Evolutionary conservation across 129 eudicot species (phyloP).

Genomic region (Flaveria trinervia): DNA sequence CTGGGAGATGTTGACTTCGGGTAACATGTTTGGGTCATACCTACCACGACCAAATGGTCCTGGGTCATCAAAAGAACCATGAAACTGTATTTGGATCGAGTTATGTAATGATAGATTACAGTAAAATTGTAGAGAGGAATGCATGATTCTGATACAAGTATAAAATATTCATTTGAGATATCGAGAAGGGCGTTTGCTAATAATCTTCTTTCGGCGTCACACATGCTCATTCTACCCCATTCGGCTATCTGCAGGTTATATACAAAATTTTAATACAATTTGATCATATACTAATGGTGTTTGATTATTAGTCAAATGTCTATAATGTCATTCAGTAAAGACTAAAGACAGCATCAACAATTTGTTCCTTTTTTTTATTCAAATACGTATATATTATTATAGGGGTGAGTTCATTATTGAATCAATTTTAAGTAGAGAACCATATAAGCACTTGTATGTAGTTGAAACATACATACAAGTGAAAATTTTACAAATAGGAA

Average conservation of each 20-base stretch:
- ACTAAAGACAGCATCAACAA: too few species aligned
- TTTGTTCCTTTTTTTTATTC: too few species aligned
- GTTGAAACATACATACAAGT: not conserved
- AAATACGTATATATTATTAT: too few species aligned
- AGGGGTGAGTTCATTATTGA: too few species aligned
- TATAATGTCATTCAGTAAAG: too few species aligned
- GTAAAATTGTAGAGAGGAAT: slow-evolving; percentile 84
- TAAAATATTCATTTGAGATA: slow-evolving; percentile 72
- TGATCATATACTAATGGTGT: not conserved
- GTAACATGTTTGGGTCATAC: slow-evolving; percentile 63
- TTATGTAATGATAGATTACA: slow-evolving; percentile 57
- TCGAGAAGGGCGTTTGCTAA: slow-evolving; percentile 91
- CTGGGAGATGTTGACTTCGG: slow-evolving; percentile 75
- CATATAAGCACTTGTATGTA: too few species aligned
- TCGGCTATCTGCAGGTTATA: slow-evolving; percentile 52
- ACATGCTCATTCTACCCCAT: slow-evolving; percentile 97
- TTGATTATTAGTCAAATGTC: not conserved
- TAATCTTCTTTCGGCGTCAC: slow-evolving; percentile 94
- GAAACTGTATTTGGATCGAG: slow-evolving; percentile 70
- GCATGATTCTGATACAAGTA: slow-evolving; percentile 92
- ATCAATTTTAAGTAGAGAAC: too few species aligned
- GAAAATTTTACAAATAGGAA: not conserved
- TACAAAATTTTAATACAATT: not conserved
- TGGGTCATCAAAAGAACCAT: slow-evolving; percentile 84
- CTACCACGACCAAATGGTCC: slow-evolving; percentile 94